Percentiles rank a stretch among this genome's conserved stretches.
phyloP scores from a whole-genome alignment of 2,329 filamentous ascomycete species.

The Talaromyces islandicus region DNA sequence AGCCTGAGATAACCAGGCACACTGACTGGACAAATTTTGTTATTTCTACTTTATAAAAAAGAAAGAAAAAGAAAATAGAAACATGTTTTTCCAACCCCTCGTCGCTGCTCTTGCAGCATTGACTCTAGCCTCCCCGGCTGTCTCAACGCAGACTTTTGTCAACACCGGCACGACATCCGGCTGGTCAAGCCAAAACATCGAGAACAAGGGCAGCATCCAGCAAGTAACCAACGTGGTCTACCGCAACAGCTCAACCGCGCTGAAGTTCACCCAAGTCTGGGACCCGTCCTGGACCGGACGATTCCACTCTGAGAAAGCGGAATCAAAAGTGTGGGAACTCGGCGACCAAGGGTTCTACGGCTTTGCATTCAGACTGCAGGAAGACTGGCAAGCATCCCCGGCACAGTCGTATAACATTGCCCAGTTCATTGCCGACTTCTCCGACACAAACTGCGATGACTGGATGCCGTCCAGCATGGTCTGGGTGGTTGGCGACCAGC shows the following conservation, averaged over 20 bases:
- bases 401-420: constrained; percentile 44
- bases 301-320: constrained; percentile 46
- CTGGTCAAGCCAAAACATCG: constrained; percentile 36
- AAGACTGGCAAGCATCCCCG: constrained; percentile 42
- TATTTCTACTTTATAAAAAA: too few species aligned
- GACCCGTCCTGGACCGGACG: constrained; percentile 37
- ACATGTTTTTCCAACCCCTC: not conserved
- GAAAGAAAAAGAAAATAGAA: not conserved
- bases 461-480: constrained; percentile 48
- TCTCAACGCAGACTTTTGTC: constrained; percentile 15
- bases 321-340: constrained; percentile 40
- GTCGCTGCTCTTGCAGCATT: constrained; percentile 1
- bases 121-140: not conserved
- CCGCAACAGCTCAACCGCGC: constrained; percentile 28
- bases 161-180: constrained; percentile 29
- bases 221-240: constrained; percentile 38
- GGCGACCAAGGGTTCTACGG: constrained; percentile 46
- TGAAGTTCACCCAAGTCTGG: constrained; percentile 40
- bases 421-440: constrained; percentile 49
- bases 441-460: constrained; percentile 38
- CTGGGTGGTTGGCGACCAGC: constrained; percentile 40
- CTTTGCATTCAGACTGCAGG: constrained; percentile 46
- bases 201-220: constrained; percentile 39
- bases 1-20: not conserved
- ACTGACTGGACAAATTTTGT: not conserved